phyloP scores from a whole-genome alignment of 2,329 filamentous ascomycete genomes.

The Beauveria sp. region DNA sequence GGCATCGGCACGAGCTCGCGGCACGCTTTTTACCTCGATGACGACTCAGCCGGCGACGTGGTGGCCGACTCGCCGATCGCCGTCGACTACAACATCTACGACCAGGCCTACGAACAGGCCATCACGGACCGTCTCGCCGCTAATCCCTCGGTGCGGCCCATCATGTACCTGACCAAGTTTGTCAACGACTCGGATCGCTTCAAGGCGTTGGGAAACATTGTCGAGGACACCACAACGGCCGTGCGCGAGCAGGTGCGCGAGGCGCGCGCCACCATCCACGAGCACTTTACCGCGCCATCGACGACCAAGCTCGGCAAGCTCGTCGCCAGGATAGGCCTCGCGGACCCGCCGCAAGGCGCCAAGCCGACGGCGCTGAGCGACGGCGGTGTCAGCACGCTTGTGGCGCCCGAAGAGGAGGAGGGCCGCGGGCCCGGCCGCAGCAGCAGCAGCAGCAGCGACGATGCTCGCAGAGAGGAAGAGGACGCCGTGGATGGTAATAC shows the following conservation, averaged over 20 bases:
- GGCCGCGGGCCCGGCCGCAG: too few species aligned
- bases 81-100: conserved; percentile 82
- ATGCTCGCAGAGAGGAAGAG: background rate
- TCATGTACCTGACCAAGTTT: conserved; percentile 42
- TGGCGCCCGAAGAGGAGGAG: background rate
- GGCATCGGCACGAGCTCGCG: conserved; percentile 64
- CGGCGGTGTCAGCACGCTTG: background rate
- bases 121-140: conserved; percentile 66
- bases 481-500: too few species aligned
- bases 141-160: conserved; percentile 31
- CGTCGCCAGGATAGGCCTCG: conserved; percentile 3
- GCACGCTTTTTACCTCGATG: conserved; percentile 36
- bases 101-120: conserved; percentile 69
- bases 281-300: conserved; percentile 13
- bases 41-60: conserved; percentile 33
- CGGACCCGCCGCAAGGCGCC: conserved; percentile 1
- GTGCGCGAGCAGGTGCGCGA: conserved; percentile 11
- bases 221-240: conserved; percentile 23
- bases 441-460: background rate
- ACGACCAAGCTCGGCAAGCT: conserved; percentile 16
- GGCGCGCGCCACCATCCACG: background rate
- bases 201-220: conserved; percentile 29
- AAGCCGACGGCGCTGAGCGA: background rate
- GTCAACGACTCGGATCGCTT: conserved; percentile 37
- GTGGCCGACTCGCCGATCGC: conserved; percentile 81